Evolutionary conservation across 2,329 filamentous ascomycete species (phyloP).

Genomic region (Aureobasidium sp.): DNA sequence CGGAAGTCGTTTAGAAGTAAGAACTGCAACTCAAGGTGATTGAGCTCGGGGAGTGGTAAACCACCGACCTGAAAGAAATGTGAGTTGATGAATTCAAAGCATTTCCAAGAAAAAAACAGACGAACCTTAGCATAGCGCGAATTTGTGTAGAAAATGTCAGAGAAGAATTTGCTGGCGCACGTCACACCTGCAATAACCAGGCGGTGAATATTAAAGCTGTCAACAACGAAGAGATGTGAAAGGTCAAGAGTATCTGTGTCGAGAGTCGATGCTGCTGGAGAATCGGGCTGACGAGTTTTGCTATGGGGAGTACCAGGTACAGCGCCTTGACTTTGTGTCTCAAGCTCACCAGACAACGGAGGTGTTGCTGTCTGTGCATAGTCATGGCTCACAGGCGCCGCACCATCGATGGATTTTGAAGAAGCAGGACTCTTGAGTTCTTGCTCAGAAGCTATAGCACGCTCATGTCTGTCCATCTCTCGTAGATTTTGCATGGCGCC

Average conservation of each 20-base stretch:
- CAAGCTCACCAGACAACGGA: slow-evolving; percentile 42
- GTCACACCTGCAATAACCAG: slow-evolving; percentile 95
- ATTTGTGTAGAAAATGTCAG: slow-evolving; percentile 97
- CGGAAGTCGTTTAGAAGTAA: slow-evolving; percentile 93
- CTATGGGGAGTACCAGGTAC: slow-evolving; percentile 33
- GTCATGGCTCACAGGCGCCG: slow-evolving; percentile 23
- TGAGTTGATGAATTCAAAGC: background rate
- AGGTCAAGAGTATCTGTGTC: slow-evolving; percentile 39
- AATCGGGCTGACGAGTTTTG: slow-evolving; percentile 25
- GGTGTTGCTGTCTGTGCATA: slow-evolving; percentile 40
- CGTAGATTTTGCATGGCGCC: slow-evolving; percentile 61
- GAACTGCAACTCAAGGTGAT: slow-evolving; percentile 94
- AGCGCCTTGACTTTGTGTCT: slow-evolving; percentile 29
- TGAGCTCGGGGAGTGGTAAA: slow-evolving; percentile 82
- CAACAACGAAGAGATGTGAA: slow-evolving; percentile 81
- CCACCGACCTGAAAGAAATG: slow-evolving; percentile 68
- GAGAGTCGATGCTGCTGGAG: slow-evolving; percentile 18
- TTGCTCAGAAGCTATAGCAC: slow-evolving; percentile 19
- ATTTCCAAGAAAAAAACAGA: slow-evolving; percentile 17
- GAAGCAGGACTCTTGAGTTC: slow-evolving; percentile 17
- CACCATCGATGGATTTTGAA: slow-evolving; percentile 23
- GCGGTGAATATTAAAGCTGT: slow-evolving; percentile 98
- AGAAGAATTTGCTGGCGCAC: slow-evolving; percentile 99
- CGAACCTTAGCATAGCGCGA: slow-evolving; percentile 96
- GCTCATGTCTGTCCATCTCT: slow-evolving; percentile 43